These are phyloP conservation scores for Rubia balearica DNA, from an alignment of 305 asterid genomes.

Conservation along the genomic window DNA sequence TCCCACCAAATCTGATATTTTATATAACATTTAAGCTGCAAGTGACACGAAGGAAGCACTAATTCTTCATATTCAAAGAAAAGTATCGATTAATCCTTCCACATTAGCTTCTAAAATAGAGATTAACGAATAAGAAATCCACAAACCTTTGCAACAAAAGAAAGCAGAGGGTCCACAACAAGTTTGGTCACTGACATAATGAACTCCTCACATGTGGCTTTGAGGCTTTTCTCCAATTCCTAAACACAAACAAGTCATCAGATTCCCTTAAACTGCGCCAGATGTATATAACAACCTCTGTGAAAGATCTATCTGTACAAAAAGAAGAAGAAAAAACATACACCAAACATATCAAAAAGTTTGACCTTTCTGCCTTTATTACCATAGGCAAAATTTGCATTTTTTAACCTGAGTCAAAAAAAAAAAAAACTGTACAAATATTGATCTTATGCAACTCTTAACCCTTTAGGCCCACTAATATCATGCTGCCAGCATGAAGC, in stretches of 20 bases:
- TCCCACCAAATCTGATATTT: not conserved
- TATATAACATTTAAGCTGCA: not conserved
- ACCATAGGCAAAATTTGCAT: not conserved
- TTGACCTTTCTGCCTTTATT: not conserved
- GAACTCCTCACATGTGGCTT: constrained; percentile 93
- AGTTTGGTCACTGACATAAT: constrained; percentile 96
- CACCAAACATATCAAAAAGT: not conserved
- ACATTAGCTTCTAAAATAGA: constrained; percentile 1
- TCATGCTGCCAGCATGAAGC: not conserved
- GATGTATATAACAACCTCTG: not conserved
- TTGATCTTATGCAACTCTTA: too few species aligned
- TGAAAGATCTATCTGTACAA: not conserved
- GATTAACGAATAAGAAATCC: constrained; percentile 9
- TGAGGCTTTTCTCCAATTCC: constrained; percentile 97
- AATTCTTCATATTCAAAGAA: not conserved
- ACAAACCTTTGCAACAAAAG: constrained; percentile 89
- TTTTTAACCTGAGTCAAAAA: not conserved
- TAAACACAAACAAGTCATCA: constrained; percentile 35
- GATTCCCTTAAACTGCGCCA: constrained; percentile 11
- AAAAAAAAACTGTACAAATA: not conserved
- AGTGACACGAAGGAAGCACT: not conserved
- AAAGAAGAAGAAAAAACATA: not conserved
- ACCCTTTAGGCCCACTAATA: too few species aligned
- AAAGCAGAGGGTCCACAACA: constrained; percentile 94
- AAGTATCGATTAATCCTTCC: not conserved